phyloP scores from a whole-genome alignment of 768 basidiomycete species.

The Hygrocybe punicea region DNA sequence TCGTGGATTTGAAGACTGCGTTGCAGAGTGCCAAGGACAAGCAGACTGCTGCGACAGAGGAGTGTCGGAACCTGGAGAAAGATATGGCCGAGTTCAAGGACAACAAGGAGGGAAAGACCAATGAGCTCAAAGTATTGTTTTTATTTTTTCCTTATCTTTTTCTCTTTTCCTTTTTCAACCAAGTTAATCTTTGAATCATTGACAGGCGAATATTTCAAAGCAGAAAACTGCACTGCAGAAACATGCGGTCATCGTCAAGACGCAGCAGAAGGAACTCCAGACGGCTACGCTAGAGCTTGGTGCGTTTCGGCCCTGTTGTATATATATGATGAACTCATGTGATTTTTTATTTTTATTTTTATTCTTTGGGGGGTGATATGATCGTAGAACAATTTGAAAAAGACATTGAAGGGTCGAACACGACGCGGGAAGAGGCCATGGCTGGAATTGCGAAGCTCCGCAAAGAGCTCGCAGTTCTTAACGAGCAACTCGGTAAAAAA shows the following conservation, averaged over 20 bases:
- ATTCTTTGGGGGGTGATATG: slow-evolving; percentile 2
- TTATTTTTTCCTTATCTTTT: slow-evolving; percentile 9
- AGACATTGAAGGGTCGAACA: slow-evolving; percentile 59
- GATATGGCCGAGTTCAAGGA: slow-evolving; percentile 99
- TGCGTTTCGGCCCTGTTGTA: no score
- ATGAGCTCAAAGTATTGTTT: slow-evolving; percentile 80
- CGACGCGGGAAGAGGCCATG: slow-evolving; percentile 40
- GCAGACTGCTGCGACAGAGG: slow-evolving; percentile 70
- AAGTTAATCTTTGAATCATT: no score
- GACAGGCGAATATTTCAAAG: slow-evolving; percentile 69
- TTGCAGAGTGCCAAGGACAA: slow-evolving; percentile 69
- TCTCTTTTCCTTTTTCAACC: not conserved
- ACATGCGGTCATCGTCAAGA: slow-evolving; percentile 77
- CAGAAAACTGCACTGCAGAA: slow-evolving; percentile 81
- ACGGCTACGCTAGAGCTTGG: slow-evolving; percentile 86
- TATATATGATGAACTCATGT: no score
- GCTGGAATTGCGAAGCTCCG: slow-evolving; percentile 51
- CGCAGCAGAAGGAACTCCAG: slow-evolving; percentile 85
- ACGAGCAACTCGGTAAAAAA: slow-evolving; percentile 43
- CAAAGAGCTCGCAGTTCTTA: slow-evolving; percentile 60
- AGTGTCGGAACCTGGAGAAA: slow-evolving; percentile 83
- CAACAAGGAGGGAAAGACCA: slow-evolving; percentile 96
- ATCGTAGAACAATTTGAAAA: slow-evolving; percentile 70
- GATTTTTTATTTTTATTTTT: not conserved
- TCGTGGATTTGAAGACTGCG: slow-evolving; percentile 54